Evolutionary conservation across 2,329 filamentous ascomycete species (phyloP), one percentile per base, ranked within the genome.

Genomic region (Microthyrium microscopicum): DNA sequence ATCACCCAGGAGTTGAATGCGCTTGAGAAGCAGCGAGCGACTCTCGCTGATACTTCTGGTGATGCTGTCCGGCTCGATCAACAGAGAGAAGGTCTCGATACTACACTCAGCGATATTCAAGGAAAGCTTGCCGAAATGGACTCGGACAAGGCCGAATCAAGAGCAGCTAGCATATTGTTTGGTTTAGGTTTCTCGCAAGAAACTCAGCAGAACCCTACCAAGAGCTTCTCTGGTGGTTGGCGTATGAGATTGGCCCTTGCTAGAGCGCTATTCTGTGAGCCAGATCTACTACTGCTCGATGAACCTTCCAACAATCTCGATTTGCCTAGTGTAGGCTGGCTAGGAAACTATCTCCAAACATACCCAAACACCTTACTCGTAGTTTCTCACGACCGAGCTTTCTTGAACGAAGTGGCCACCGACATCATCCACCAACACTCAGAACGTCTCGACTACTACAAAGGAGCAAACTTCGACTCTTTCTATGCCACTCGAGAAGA

Each of bases 291-390:
- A 39, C 69, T 98, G 54, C 83, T 98, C 46, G 89, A 98, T 64
- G 89, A 98, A 73, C 89, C 89, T 61, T 95, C 87, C 36, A 95
- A 95, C 74, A 95, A 95, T 87, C 84, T 98, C 82, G 89, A 95
- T 60, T 89, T 98, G 37, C 89, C 89, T n/a, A 95, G 89, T 17
- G 95, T 98, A 51, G 91, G 89, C 36, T 98, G 95, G 71, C 70
- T 98, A 53, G 80, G 87, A 30, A 87, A 85, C 50, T 98, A 98
- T 52, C 77, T 98, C 6, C 85, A 94, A 55, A 66, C 65, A 31
- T 98, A 98, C 52, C 87, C 87, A 25, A 93, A 83, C 57, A 95
- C 89, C 2, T 75, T 98, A 19, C 67, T 98, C 11, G 87, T 98
- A 34, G 89, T 98, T 42, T 93, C 83, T 56, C 89, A 98, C 79